These are phyloP conservation scores for Saccharomyces pastorianus DNA, from an alignment of 1,139 yeast genomes.

Conservation along the genomic window DNA sequence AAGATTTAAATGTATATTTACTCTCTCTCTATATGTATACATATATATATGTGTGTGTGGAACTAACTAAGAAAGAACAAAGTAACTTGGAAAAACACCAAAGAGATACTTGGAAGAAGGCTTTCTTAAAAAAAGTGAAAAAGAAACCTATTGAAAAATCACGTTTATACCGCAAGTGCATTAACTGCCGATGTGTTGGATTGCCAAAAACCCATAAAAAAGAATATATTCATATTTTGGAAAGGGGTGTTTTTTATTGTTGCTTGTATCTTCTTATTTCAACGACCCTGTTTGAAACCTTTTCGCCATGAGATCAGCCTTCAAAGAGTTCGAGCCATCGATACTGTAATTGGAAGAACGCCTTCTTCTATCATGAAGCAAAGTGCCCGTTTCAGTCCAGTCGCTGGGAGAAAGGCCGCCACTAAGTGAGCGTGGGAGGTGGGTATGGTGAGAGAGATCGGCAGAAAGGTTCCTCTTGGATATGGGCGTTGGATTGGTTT, in stretches of 20 bases:
- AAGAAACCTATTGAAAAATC: neutral
- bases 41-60: neutral
- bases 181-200: neutral
- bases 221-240: neutral
- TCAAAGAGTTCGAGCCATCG: neutral
- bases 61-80: neutral
- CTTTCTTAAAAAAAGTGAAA: neutral
- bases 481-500: neutral
- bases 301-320: neutral
- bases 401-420: neutral
- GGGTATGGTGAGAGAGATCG: neutral
- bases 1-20: neutral
- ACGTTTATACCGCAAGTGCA: neutral
- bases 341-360: neutral
- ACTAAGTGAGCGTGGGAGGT: neutral
- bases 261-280: neutral
- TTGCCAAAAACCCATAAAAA: neutral
- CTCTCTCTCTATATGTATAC: neutral
- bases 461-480: neutral
- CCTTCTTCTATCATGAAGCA: neutral
- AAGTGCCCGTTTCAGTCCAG: neutral
- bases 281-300: neutral
- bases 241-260: neutral
- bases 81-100: neutral
- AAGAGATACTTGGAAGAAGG: neutral